A percentile compares a stretch with the other conserved stretches of the same genome.
Evolutionary conservation across 2,329 filamentous ascomycete genomes (phyloP).

Genomic region (Fulvia fulva): DNA sequence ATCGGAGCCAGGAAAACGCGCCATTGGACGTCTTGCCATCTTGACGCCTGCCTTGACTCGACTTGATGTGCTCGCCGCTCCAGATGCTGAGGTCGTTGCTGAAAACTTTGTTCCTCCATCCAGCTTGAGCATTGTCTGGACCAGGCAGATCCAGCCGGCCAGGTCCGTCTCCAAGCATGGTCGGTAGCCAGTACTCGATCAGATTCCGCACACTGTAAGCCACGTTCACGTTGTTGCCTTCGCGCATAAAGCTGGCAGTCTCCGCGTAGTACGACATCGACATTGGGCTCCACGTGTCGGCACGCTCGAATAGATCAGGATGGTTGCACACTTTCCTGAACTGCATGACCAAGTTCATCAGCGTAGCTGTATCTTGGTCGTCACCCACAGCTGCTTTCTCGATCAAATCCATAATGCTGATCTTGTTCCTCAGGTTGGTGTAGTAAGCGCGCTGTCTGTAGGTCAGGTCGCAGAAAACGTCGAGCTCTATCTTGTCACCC

Average conservation of each 20-base stretch:
- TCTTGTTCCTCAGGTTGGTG: slow-evolving; percentile 86
- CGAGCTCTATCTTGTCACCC: slow-evolving; percentile 95
- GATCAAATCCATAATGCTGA: slow-evolving; percentile 97
- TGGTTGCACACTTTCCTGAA: slow-evolving; percentile 98
- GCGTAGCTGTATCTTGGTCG: slow-evolving; percentile 86
- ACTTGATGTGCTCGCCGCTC: slow-evolving; percentile 70
- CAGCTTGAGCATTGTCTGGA: slow-evolving; percentile 67
- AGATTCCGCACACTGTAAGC: slow-evolving; percentile 82
- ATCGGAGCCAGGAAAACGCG: slow-evolving; percentile 85
- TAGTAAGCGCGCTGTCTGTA: slow-evolving; percentile 96
- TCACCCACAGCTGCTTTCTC: slow-evolving; percentile 94
- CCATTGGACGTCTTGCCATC: slow-evolving; percentile 51
- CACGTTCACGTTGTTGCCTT: slow-evolving; percentile 74
- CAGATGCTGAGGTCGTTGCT: slow-evolving; percentile 86
- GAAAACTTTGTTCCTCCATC: slow-evolving; percentile 75
- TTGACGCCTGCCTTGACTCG: slow-evolving; percentile 3
- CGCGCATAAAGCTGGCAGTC: slow-evolving; percentile 89
- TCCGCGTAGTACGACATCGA: slow-evolving; percentile 86
- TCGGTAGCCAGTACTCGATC: slow-evolving; percentile 80
- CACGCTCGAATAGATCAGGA: slow-evolving; percentile 91
- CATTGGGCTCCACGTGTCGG: slow-evolving; percentile 83
- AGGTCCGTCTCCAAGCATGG: slow-evolving; percentile 74
- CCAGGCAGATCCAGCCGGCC: slow-evolving; percentile 73
- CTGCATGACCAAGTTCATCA: slow-evolving; percentile 99
- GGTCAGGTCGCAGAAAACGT: slow-evolving; percentile 94